Percentiles rank a stretch among this genome's conserved stretches.
Evolutionary conservation across 75 land plant genomes (phyloP).

Genomic region (Larix kaempferi): DNA sequence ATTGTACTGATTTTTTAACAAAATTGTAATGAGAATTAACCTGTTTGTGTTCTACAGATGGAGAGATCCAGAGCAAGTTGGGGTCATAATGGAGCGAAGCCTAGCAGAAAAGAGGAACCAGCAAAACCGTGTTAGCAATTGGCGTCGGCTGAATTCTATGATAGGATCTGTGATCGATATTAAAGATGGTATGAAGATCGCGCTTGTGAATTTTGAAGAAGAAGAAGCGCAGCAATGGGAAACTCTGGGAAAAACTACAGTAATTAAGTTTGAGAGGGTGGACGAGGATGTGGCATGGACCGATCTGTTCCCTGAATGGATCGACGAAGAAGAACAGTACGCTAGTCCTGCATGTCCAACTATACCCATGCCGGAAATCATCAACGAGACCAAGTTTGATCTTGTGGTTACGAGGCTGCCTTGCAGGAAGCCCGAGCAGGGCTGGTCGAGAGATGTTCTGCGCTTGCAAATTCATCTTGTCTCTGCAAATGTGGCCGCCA

Average conservation of each 20-base stretch:
- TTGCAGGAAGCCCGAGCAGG: constrained; percentile 43
- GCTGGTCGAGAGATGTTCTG: constrained; percentile 61
- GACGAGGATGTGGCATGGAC: constrained; percentile 54
- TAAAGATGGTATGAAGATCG: constrained; percentile 30
- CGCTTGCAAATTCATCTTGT: constrained; percentile 73
- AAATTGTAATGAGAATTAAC: too few species aligned
- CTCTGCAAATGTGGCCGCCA: constrained; percentile 57
- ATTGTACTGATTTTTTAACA: too few species aligned
- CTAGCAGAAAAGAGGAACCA: too few species aligned
- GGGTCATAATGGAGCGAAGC: too few species aligned
- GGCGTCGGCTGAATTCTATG: background rate
- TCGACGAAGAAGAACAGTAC: constrained; percentile 81
- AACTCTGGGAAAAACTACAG: constrained; percentile 10
- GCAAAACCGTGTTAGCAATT: background rate
- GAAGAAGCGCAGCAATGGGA: constrained; percentile 33
- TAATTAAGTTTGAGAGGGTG: constrained; percentile 20
- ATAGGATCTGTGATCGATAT: background rate
- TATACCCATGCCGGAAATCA: constrained; percentile 60
- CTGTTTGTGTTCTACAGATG: too few species aligned
- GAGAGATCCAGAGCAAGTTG: too few species aligned
- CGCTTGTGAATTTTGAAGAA: constrained; percentile 59
- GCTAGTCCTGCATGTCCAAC: constrained; percentile 61
- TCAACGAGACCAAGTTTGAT: constrained; percentile 31
- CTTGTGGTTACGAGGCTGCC: constrained; percentile 68
- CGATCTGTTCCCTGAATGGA: constrained; percentile 88